These are phyloP conservation scores for Nicotiana rustica DNA, from an alignment of 305 asterid genomes.

Conservation along the genomic window DNA sequence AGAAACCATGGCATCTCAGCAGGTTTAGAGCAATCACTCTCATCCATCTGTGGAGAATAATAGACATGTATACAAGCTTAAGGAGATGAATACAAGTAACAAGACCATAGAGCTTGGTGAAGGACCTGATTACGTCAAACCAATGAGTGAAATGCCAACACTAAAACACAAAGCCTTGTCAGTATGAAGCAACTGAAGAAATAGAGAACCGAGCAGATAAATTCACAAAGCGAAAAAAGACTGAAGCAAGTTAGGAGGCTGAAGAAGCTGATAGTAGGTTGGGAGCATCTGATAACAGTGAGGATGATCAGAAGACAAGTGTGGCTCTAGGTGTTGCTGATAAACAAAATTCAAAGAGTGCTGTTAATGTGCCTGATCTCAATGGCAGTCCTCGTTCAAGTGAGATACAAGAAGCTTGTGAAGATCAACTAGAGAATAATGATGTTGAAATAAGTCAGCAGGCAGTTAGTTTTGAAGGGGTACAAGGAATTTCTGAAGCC, in stretches of 20 bases:
- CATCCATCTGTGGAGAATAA: conserved; percentile 35
- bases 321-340: too few species aligned
- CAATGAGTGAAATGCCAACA: conserved; percentile 34
- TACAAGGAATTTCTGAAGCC: conserved; percentile 37
- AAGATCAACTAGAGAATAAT: conserved; percentile 40
- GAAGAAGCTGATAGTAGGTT: too few species aligned
- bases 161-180: conserved; percentile 28
- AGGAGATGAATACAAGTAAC: conserved; percentile 41
- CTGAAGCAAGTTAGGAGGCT: too few species aligned
- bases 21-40: conserved; percentile 45
- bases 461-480: conserved; percentile 39
- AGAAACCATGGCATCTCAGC: conserved; percentile 51
- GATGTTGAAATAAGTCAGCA: conserved; percentile 45
- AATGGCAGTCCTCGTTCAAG: conserved; percentile 39
- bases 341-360: too few species aligned
- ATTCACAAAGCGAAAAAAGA: too few species aligned
- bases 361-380: conserved; percentile 41
- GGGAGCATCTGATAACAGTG: too few species aligned
- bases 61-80: background rate
- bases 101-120: conserved; percentile 41
- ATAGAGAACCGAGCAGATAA: background rate
- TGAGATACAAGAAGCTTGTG: conserved; percentile 50
- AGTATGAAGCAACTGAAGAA: conserved; percentile 37
- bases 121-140: conserved; percentile 37
- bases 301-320: too few species aligned